phyloP scores from a whole-genome alignment of 169 alveolate species.

The Plasmodium berghei region DNA sequence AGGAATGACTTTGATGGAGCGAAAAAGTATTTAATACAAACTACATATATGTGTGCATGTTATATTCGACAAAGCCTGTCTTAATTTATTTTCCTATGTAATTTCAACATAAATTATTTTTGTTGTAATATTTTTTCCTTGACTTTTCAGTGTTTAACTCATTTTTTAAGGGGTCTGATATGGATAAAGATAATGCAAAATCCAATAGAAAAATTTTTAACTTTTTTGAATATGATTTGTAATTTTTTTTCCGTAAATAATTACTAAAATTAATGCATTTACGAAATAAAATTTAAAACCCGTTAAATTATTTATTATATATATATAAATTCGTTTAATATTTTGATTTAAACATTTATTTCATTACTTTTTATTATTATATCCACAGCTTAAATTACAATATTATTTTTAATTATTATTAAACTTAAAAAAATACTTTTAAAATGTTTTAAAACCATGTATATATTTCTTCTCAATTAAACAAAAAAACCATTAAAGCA shows the following conservation, averaged over 20 bases:
- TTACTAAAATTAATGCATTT: neutral
- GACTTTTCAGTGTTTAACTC: slow-evolving; percentile 59
- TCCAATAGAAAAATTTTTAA: slow-evolving; percentile 62
- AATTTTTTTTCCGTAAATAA: slow-evolving; percentile 5
- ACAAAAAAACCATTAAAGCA: no score
- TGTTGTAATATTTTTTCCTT: neutral
- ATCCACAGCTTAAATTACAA: neutral
- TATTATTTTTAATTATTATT: slow-evolving; percentile 23
- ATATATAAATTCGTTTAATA: neutral
- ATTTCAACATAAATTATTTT: neutral
- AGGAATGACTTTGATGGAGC: slow-evolving; percentile 72
- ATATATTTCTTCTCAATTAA: neutral
- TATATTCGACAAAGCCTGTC: neutral
- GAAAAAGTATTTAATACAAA: slow-evolving; percentile 44
- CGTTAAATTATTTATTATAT: neutral
- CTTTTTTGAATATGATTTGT: slow-evolving; percentile 67
- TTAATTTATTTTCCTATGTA: neutral
- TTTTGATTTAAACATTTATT: no score
- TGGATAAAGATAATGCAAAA: slow-evolving; percentile 57
- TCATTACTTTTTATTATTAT: no score
- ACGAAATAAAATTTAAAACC: neutral
- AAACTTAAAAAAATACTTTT: slow-evolving; percentile 18
- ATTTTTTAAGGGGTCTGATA: slow-evolving; percentile 55
- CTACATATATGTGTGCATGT: neutral
- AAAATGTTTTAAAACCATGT: slow-evolving; percentile 21